Evolutionary conservation across 139 green algal species (phyloP).

Genomic region (Tetraselmis chui): DNA sequence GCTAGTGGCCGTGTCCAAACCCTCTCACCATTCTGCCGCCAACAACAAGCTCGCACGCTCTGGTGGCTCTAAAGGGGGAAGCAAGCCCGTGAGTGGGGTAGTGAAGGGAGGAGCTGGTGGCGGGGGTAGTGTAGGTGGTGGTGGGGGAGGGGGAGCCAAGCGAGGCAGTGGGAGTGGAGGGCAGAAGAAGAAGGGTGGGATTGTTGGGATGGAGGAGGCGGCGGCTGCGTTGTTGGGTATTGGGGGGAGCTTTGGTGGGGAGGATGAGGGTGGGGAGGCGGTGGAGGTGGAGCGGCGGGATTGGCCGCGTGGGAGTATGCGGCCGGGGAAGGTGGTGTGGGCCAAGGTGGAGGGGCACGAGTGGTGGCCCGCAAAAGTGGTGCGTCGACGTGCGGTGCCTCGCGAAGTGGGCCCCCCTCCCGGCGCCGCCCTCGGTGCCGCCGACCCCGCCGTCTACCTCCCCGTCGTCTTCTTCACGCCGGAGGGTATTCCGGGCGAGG

Average conservation of each 20-base stretch:
- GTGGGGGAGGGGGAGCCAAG: conserved; percentile 4
- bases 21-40: not conserved
- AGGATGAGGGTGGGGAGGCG: conserved; percentile 19
- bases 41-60: not conserved
- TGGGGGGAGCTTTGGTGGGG: conserved; percentile 22
- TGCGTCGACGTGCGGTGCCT: conserved; percentile 72
- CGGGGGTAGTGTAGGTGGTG: no score
- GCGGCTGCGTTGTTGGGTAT: conserved; percentile 70
- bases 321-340: conserved; percentile 66
- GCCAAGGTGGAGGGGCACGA: conserved; percentile 89
- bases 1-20: not conserved
- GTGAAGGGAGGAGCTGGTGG: no score
- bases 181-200: not conserved
- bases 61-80: not conserved
- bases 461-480: conserved; percentile 86
- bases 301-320: not conserved
- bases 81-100: no score
- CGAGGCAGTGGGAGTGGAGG: conserved; percentile 1
- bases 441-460: conserved; percentile 76
- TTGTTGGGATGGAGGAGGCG: conserved; percentile 48
- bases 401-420: conserved; percentile 67
- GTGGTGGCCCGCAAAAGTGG: conserved; percentile 81
- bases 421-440: conserved; percentile 47
- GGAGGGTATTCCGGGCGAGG: conserved; percentile 73
- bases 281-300: not conserved